Evolutionary conservation across 331 rosid genomes (phyloP).

Genomic region (Malus hybrid): DNA sequence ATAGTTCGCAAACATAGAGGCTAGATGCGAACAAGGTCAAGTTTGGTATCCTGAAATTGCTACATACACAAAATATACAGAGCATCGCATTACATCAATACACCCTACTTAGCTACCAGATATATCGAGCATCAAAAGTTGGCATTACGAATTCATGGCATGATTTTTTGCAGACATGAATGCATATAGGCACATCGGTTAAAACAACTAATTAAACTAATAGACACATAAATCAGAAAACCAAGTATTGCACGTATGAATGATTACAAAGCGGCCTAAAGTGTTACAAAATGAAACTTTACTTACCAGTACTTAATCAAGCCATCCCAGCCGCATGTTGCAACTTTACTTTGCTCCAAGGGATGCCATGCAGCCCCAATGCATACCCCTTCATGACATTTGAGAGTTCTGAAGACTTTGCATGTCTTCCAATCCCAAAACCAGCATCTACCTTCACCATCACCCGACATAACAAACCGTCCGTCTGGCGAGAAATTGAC

Average conservation of each 20-base stretch:
- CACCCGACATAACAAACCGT: constrained; percentile 91
- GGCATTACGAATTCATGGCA: neutral
- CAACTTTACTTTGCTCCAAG: constrained; percentile 91
- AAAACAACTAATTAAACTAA: neutral
- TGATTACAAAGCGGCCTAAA: neutral
- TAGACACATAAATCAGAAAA: neutral
- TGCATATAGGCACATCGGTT: too few species aligned
- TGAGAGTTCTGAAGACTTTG: constrained; percentile 90
- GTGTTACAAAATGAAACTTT: constrained; percentile 10
- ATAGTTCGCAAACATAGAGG: neutral
- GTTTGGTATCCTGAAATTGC: neutral
- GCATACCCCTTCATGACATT: constrained; percentile 91
- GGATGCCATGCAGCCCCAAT: constrained; percentile 97
- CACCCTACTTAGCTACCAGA: neutral
- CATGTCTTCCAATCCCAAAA: constrained; percentile 99
- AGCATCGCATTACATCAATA: neutral
- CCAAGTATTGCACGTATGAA: constrained; percentile 6
- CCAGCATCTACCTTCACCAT: constrained; percentile 98
- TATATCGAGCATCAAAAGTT: neutral
- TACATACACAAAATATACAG: neutral
- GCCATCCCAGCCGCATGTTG: constrained; percentile 99
- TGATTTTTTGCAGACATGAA: neutral
- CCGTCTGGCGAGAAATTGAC: constrained; percentile 96
- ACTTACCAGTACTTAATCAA: constrained; percentile 89
- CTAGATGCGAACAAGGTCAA: neutral